These are phyloP conservation scores for Penicillium psychrofluorescens DNA, from an alignment of 495 filamentous ascomycete species.

Conservation along the genomic window DNA sequence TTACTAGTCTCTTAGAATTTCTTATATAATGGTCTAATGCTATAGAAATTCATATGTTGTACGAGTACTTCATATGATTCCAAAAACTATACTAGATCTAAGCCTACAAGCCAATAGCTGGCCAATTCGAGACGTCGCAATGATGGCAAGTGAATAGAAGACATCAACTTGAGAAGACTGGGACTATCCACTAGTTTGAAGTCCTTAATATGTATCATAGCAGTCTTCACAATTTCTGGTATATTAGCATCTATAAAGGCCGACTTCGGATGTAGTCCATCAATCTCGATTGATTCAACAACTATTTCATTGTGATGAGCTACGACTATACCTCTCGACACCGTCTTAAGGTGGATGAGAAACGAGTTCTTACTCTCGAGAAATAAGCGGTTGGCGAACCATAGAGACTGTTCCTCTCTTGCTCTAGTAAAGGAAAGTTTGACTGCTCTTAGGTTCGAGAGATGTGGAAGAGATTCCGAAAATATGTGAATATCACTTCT, in stretches of 20 bases:
- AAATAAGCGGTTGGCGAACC: slow-evolving; percentile 1
- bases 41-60: not conserved
- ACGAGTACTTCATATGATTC: not conserved
- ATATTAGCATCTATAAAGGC: not conserved
- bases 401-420: slow-evolving; percentile 3
- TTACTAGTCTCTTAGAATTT: not conserved
- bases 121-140: not conserved
- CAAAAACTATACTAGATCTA: not conserved
- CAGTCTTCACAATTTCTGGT: not conserved
- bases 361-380: not conserved
- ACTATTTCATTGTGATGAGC: not conserved
- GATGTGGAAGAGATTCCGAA: not conserved
- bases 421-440: not conserved
- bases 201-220: not conserved
- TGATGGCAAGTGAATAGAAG: not conserved
- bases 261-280: not conserved
- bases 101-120: slow-evolving; percentile 2
- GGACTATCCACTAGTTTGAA: slow-evolving; percentile 1
- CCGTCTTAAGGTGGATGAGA: not conserved
- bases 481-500: not conserved
- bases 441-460: not conserved
- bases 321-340: not conserved
- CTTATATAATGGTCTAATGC: not conserved
- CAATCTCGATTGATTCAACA: not conserved
- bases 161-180: not conserved